Conservation (phyloP, 345 rosid genomes). For the Acer yangbiense region DNA sequence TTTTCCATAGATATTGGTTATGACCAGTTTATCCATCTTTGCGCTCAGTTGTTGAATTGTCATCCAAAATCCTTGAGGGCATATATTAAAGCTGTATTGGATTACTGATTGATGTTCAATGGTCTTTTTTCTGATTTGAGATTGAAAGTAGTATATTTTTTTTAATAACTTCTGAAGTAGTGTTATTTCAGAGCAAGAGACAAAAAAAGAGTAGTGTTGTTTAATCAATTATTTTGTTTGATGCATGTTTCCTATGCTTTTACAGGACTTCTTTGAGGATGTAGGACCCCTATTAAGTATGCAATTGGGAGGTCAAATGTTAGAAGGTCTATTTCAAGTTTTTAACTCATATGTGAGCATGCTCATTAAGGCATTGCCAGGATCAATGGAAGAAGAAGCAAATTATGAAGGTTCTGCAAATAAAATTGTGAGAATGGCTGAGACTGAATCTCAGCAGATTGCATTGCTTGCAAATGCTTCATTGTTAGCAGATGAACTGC, state of each 20-base stretch:
- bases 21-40: background rate
- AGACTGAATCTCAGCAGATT: constrained; percentile 92
- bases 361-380: constrained; percentile 93
- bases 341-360: constrained; percentile 84
- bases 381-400: constrained; percentile 94
- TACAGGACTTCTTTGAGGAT: constrained; percentile 97
- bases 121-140: constrained; percentile 3
- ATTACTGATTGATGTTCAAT: constrained; percentile 19
- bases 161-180: background rate
- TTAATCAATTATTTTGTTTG: background rate
- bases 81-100: constrained; percentile 2
- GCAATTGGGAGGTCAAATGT: constrained; percentile 93
- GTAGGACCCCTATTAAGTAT: constrained; percentile 96
- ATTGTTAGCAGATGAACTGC: constrained; percentile 89
- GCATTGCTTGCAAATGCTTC: constrained; percentile 98
- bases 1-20: background rate
- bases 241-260: constrained; percentile 21
- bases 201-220: background rate
- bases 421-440: constrained; percentile 92
- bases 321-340: constrained; percentile 94
- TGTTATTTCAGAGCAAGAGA: background rate
- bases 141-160: background rate
- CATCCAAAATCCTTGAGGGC: background rate
- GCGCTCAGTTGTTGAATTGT: constrained; percentile 2
- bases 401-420: constrained; percentile 73